Base-by-base conservation (phyloP, 23 red algal species). In the Cyanidium caldarium region DNA sequence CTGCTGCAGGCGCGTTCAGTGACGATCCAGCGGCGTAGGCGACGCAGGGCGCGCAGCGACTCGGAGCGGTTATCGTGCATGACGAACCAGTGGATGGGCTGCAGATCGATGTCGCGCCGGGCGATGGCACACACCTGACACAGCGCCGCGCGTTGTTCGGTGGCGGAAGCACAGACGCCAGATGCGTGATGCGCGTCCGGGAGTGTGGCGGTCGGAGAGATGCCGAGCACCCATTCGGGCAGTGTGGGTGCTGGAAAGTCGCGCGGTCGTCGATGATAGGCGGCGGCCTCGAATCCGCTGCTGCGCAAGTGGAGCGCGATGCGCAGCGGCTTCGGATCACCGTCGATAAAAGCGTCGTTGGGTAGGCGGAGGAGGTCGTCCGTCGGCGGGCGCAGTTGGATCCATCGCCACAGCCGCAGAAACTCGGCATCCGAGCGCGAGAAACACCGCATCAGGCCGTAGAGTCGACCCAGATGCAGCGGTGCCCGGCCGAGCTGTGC, bases 361-460 rank as follows among this genome's bases (percentile, higher is more conserved):
- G 19, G 51, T 28, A 61, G 5, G n/a, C 51, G 31, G 5, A 21
- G 21, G 10, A 10, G 7, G 13, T 16, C 51, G 31, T 28, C 51
- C 19, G 10, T 16, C 10, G 51, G 19, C 31, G 7, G 10, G 23
- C 51, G 51, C 51, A 61, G 31, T 28, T 7, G 7, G 31, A 28
- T 28, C n/a, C 23, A 28, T 25, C 31, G 51, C 51, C 51, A 61
- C 7, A 61, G 51, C 7, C 51, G 51, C 51, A 61, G 21, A 25
- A 61, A 61, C 7, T 16, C 19, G n/a, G 10, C 23, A 5, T 61
- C 51, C n/a, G 7, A 5, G 10, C 51, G 51, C 13, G 51, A 28
- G 21, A 61, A 61, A 28, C 51, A 61, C 5, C 51, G 51, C 51
- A 61, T 28, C 5, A 61, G 51, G 51, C 51, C 51, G 51, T 61